Evolutionary conservation across 371 early-diverging fungal species (phyloP).

Genomic region (Funneliformis caledonium): DNA sequence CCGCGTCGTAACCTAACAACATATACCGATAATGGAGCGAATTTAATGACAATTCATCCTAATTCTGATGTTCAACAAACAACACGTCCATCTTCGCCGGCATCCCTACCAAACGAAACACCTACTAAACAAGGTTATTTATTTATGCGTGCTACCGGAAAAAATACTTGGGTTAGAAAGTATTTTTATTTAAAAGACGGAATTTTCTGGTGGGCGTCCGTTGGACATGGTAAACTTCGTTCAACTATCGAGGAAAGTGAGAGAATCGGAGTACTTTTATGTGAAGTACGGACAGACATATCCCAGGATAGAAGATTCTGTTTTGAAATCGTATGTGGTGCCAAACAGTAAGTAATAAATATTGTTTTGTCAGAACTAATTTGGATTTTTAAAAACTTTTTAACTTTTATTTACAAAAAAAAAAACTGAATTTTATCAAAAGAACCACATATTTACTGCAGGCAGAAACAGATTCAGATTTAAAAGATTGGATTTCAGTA

Average conservation of each 20-base stretch:
- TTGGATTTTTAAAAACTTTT: not conserved
- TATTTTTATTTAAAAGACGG: constrained; percentile 21
- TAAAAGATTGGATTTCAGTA: constrained; percentile 5
- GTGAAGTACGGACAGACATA: constrained; percentile 5
- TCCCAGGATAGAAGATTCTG: constrained; percentile 28
- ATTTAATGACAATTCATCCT: not conserved
- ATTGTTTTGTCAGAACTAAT: not conserved
- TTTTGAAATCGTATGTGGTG: constrained; percentile 23
- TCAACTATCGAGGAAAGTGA: constrained; percentile 18
- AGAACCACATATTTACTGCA: constrained; percentile 23
- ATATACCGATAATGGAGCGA: not conserved
- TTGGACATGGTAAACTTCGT: constrained; percentile 26
- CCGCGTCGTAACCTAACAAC: constrained; percentile 15
- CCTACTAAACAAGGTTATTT: constrained; percentile 27
- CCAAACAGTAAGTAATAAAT: constrained; percentile 22
- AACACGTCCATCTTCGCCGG: not conserved
- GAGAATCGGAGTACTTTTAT: constrained; percentile 18
- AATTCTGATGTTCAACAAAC: not conserved
- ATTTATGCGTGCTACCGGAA: constrained; percentile 4
- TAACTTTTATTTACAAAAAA: too few species aligned
- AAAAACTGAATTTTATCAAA: not conserved
- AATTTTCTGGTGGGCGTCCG: constrained; percentile 24
- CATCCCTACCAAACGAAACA: not conserved
- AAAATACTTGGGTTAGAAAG: not conserved
- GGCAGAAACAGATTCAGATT: constrained; percentile 17